Evolutionary conservation across 1,139 yeast genomes (phyloP), one percentile per base, ranked within the genome.

Genomic region (Geotrichum bryndzae): DNA sequence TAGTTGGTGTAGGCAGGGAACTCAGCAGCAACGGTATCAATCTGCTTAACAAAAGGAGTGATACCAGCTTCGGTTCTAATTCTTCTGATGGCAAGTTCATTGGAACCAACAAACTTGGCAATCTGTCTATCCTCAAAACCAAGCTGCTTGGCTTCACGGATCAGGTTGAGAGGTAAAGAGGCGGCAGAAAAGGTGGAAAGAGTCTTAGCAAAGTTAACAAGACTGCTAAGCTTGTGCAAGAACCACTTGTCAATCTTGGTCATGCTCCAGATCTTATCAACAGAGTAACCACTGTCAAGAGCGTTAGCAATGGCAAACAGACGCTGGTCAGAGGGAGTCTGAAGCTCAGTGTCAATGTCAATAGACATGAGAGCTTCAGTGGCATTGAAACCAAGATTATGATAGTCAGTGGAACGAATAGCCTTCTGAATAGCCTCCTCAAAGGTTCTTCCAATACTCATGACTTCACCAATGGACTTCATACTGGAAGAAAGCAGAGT

Each of bases 401-500:
- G 92, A 76, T 92, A 92, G 74, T 94, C 99, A 54, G 96, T 90
- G 18, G 97, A 91, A 23, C 99, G 87, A 70, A 94, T 87, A 61
- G 99, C 99, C 81, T 94, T 94, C 79, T 94, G 99, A 82, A 94
- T 87, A 18, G 97, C 89, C 78, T 94, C 99, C 79, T 94, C 99
- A 74, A 92, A 94, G 70, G 86, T 94, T 79, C 99, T 87, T 72
- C 99, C 99, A 74, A 94, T 94, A 61, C 97, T 96, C 99, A 94
- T 94, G 65, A 94, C 99, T 78, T 94, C 99, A 76, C 99, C 99
- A 63, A 94, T 99, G 56, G 98, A 92, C 78, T 94, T 94, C 99
- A 94, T 94, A 58, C 97, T 86, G 35, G 97, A 90, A 55, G 97
- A 96, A 73, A 92, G 88, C 69, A 88, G 91, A 75, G 96, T 85